Evolutionary conservation across 2,329 filamentous ascomycete species (phyloP).

Genomic region (Xylaria sp.): DNA sequence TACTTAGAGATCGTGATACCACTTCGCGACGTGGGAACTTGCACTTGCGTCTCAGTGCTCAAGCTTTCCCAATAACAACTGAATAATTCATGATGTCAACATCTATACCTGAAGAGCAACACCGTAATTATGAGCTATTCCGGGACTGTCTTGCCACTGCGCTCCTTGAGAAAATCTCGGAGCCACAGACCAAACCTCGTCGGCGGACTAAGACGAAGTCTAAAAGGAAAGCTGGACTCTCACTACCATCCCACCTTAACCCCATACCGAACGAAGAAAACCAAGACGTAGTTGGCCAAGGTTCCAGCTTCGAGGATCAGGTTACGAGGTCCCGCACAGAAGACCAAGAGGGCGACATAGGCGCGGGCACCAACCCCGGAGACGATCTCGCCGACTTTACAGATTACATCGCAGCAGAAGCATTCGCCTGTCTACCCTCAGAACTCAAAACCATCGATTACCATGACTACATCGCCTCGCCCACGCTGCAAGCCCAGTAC

Average conservation of each 20-base stretch:
- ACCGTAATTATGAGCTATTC: conserved; percentile 73
- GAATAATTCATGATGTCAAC: conserved; percentile 25
- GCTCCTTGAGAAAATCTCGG: conserved; percentile 70
- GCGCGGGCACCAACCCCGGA: conserved; percentile 48
- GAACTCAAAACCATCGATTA: conserved; percentile 72
- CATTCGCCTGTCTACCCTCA: conserved; percentile 73
- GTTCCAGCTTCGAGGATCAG: background rate
- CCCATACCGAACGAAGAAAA: conserved; percentile 3
- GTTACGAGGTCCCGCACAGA: background rate
- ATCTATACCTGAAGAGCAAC: conserved; percentile 42
- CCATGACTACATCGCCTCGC: conserved; percentile 61
- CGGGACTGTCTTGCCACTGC: conserved; percentile 78
- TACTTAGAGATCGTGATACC: background rate
- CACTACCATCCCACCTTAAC: background rate
- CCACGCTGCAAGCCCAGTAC: conserved; percentile 65
- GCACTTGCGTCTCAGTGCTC: background rate
- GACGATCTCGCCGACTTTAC: conserved; percentile 84
- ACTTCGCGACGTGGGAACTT: conserved; percentile 3
- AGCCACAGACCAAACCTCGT: conserved; percentile 56
- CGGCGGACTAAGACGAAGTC: conserved; percentile 56
- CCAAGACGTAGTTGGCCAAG: background rate
- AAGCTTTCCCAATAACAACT: background rate
- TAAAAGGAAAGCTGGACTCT: conserved; percentile 45
- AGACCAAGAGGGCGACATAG: conserved; percentile 45
- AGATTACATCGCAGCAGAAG: conserved; percentile 78